These are phyloP conservation scores for Sporothrix dimorphospora DNA, from an alignment of 2,329 filamentous ascomycete species.

Conservation along the genomic window DNA sequence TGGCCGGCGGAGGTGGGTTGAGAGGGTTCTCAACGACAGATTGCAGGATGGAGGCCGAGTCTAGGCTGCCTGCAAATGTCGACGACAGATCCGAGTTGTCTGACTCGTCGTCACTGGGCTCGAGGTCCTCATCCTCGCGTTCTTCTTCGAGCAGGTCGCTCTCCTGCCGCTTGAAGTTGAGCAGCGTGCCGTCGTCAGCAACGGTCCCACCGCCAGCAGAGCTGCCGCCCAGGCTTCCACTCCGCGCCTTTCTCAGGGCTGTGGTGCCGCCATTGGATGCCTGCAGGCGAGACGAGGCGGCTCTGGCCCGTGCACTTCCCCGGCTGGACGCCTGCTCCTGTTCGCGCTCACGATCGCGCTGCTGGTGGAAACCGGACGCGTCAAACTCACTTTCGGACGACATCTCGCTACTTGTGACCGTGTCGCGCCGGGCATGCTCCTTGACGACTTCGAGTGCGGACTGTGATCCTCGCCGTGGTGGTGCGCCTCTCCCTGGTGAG, in stretches of 20 bases:
- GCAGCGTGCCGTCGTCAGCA: not conserved
- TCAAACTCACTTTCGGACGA: constrained; percentile 82
- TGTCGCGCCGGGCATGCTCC: constrained; percentile 71
- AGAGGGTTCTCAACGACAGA: constrained; percentile 59
- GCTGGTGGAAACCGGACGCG: constrained; percentile 64
- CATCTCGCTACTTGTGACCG: constrained; percentile 80
- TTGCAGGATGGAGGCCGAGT: constrained; percentile 72
- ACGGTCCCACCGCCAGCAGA: not conserved
- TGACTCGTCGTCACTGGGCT: constrained; percentile 53
- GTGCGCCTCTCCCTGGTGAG: constrained; percentile 51
- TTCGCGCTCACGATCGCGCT: constrained; percentile 64
- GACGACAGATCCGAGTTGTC: constrained; percentile 66
- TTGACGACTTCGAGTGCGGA: constrained; percentile 71
- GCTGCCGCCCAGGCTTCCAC: not conserved
- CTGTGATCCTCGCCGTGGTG: constrained; percentile 66
- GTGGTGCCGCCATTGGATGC: constrained; percentile 24
- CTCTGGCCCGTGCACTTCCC: not conserved
- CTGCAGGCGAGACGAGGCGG: constrained; percentile 16
- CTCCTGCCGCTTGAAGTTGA: constrained; percentile 46
- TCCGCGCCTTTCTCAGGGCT: constrained; percentile 4
- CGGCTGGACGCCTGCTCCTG: constrained; percentile 49
- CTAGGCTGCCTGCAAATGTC: constrained; percentile 68
- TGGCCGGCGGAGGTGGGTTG: constrained; percentile 51
- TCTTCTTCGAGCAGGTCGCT: constrained; percentile 54
- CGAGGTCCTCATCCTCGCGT: constrained; percentile 40